Conservation (phyloP, 2,329 filamentous ascomycete species). For the Lasiodiplodia gonubiensis region DNA sequence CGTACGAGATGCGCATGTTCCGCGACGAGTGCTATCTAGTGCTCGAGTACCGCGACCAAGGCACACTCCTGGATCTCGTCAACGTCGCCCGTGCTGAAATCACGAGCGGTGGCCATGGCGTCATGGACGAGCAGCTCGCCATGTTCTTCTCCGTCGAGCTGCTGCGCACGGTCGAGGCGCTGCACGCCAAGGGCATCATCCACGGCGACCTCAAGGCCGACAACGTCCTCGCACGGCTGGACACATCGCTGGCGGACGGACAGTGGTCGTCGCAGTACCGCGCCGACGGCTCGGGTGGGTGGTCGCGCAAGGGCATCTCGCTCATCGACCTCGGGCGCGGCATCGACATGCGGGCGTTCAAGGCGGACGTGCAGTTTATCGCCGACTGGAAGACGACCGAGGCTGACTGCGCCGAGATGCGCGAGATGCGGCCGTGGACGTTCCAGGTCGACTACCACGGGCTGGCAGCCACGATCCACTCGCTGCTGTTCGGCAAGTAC, state of each 20-base stretch:
- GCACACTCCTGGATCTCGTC: constrained; percentile 91
- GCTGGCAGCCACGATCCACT: constrained; percentile 84
- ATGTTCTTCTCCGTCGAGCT: constrained; percentile 97
- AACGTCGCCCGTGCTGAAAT: constrained; percentile 80
- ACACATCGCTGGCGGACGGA: constrained; percentile 41
- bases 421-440: constrained; percentile 92
- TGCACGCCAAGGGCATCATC: constrained; percentile 79
- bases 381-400: constrained; percentile 92
- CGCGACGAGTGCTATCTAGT: constrained; percentile 88
- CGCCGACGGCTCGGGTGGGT: constrained; percentile 75
- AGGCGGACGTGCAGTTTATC: constrained; percentile 79
- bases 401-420: constrained; percentile 94
- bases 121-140: constrained; percentile 87
- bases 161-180: constrained; percentile 83
- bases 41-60: constrained; percentile 85
- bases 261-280: constrained; percentile 70
- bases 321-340: constrained; percentile 95
- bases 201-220: constrained; percentile 96
- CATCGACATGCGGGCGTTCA: constrained; percentile 90
- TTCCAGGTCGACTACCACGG: constrained; percentile 98
- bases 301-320: constrained; percentile 78
- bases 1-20: constrained; percentile 91
- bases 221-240: constrained; percentile 89
- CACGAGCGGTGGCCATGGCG: constrained; percentile 55
- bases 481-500: constrained; percentile 90